phyloP scores from a whole-genome alignment of 2,329 filamentous ascomycete genomes.

The Cadophora luteo-olivacea region DNA sequence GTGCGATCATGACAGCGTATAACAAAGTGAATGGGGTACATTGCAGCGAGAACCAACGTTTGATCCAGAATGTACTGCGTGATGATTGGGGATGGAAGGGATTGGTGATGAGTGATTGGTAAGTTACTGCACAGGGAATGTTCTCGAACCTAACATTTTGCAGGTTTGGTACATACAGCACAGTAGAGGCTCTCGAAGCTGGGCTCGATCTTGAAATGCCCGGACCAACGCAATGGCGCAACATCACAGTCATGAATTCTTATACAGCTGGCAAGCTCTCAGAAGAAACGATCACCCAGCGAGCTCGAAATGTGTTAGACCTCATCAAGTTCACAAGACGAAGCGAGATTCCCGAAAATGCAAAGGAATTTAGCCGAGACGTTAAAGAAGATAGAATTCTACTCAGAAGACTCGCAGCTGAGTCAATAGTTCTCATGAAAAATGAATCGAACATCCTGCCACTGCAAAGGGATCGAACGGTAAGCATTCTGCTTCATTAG shows the following conservation, averaged over 20 bases:
- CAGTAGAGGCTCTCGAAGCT: conserved; percentile 55
- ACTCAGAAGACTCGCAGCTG: conserved; percentile 61
- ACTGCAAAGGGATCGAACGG: conserved; percentile 62
- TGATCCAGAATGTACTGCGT: conserved; percentile 50
- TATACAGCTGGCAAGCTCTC: conserved; percentile 35
- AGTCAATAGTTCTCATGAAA: conserved; percentile 69
- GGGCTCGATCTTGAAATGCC: conserved; percentile 68
- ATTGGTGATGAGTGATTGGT: conserved; percentile 56
- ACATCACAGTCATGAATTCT: conserved; percentile 34
- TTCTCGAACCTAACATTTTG: not conserved
- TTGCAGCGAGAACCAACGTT: conserved; percentile 48
- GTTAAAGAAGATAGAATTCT: conserved; percentile 43
- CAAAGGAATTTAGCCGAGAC: conserved; percentile 37
- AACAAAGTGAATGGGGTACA: conserved; percentile 55
- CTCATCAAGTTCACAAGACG: no score
- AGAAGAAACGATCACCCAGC: conserved; percentile 37
- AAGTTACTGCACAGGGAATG: conserved; percentile 29
- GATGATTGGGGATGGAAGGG: conserved; percentile 54
- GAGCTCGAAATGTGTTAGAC: conserved; percentile 32
- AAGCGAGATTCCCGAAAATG: no score
- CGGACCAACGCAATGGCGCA: conserved; percentile 50
- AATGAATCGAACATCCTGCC: conserved; percentile 65
- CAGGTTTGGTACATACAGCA: conserved; percentile 58
- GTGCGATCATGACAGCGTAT: conserved; percentile 55
- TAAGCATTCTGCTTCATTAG: conserved; percentile 34